Evolutionary conservation across 2,329 filamentous ascomycete species (phyloP).

Genomic region (Metarhizium robertsii): DNA sequence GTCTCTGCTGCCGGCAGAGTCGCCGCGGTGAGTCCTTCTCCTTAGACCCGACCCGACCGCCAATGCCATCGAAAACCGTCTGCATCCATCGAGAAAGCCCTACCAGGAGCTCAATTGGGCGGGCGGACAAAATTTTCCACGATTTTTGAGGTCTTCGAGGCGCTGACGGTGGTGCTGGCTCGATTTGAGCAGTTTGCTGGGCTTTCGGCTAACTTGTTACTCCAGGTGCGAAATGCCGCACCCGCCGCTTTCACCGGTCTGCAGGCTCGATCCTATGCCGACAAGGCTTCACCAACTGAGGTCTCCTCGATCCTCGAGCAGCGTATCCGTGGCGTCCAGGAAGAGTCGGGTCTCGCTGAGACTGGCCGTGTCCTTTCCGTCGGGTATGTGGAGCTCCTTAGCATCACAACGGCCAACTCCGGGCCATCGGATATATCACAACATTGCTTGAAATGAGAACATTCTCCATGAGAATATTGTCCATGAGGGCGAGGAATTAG

Average conservation of each 20-base stretch:
- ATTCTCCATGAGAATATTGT: neutral
- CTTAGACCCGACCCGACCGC: constrained; percentile 28
- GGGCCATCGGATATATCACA: neutral
- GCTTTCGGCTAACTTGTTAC: constrained; percentile 44
- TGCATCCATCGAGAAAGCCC: constrained; percentile 22
- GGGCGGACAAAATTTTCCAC: constrained; percentile 6
- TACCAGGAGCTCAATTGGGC: constrained; percentile 27
- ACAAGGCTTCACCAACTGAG: constrained; percentile 94
- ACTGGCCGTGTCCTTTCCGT: constrained; percentile 98
- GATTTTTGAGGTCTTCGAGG: neutral
- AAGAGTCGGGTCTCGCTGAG: constrained; percentile 93
- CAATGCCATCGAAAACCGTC: constrained; percentile 34
- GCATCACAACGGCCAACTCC: neutral
- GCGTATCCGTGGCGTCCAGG: constrained; percentile 96
- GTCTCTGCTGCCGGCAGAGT: constrained; percentile 87
- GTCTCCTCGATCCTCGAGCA: constrained; percentile 99
- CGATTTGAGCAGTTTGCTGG: constrained; percentile 26
- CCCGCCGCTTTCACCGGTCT: constrained; percentile 62
- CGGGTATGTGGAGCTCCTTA: constrained; percentile 61
- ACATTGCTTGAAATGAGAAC: neutral
- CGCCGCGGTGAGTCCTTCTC: constrained; percentile 73
- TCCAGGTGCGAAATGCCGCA: constrained; percentile 76
- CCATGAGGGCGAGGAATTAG: neutral
- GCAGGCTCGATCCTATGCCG: constrained; percentile 71
- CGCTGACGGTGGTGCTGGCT: constrained; percentile 9